phyloP scores from a whole-genome alignment of 805 yeast species.

The Candida maesae region DNA sequence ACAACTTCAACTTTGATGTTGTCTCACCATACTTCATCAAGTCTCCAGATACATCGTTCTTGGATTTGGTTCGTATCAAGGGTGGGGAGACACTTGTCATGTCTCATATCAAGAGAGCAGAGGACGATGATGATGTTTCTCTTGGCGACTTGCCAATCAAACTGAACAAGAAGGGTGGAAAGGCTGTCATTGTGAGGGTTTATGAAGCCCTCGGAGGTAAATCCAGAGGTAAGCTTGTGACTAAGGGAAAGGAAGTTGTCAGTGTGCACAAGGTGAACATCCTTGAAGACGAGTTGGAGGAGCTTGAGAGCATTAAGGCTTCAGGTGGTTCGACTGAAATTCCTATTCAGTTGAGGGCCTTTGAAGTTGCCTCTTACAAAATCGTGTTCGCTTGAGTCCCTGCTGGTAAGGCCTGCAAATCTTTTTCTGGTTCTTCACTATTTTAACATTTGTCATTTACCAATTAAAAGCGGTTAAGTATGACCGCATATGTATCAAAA shows the following conservation, averaged over 20 bases:
- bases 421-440: neutral
- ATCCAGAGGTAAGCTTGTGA: conserved; percentile 46
- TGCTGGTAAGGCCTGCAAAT: neutral
- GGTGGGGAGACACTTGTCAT: conserved; percentile 61
- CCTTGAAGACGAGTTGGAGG: conserved; percentile 36
- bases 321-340: conserved; percentile 17
- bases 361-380: conserved; percentile 61
- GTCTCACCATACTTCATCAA: conserved; percentile 17
- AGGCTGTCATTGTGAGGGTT: conserved; percentile 63
- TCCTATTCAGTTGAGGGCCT: conserved; percentile 53
- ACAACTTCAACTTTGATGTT: conserved; percentile 66
- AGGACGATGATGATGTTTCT: conserved; percentile 61
- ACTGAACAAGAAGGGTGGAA: conserved; percentile 39
- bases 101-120: conserved; percentile 81
- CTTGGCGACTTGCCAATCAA: conserved; percentile 43
- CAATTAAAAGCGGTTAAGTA: no score
- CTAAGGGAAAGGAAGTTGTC: conserved; percentile 35
- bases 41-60: conserved; percentile 22
- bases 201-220: conserved; percentile 89
- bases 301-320: conserved; percentile 16
- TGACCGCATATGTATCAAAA: no score
- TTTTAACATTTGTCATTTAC: no score
- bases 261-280: conserved; percentile 32
- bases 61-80: conserved; percentile 31
- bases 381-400: conserved; percentile 25